Evolutionary conservation across 2,329 filamentous ascomycete species (phyloP).

Genomic region (Dothidotthia symphoricarpi): DNA sequence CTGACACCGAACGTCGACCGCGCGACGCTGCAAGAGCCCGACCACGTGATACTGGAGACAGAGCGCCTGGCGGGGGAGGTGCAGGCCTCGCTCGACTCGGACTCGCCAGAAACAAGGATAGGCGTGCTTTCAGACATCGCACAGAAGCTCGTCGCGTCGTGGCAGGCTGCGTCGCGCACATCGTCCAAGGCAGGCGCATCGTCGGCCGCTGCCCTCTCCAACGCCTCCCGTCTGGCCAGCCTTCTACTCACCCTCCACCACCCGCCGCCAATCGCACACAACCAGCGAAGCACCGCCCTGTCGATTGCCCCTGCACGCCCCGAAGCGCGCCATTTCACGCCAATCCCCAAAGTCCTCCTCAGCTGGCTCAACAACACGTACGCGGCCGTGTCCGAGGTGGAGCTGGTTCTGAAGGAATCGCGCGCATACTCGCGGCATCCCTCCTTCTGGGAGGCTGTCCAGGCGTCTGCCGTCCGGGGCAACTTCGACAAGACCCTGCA

Average conservation of each 20-base stretch:
- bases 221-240: constrained; percentile 75
- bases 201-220: constrained; percentile 59
- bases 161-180: constrained; percentile 54
- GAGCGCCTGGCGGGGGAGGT: constrained; percentile 62
- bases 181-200: constrained; percentile 11
- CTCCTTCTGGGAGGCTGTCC: constrained; percentile 84
- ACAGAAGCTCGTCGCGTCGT: constrained; percentile 31
- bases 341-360: constrained; percentile 75
- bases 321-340: constrained; percentile 34
- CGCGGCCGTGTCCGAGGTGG: constrained; percentile 65
- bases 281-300: constrained; percentile 24
- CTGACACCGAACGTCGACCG: constrained; percentile 58
- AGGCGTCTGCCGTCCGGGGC: constrained; percentile 67
- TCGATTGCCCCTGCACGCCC: constrained; percentile 26
- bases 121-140: constrained; percentile 28
- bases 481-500: constrained; percentile 65
- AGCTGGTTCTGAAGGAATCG: constrained; percentile 60
- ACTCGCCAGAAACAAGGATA: constrained; percentile 30
- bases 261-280: constrained; percentile 38
- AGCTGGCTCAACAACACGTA: constrained; percentile 80
- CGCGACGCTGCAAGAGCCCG: constrained; percentile 65
- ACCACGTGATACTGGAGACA: constrained; percentile 70
- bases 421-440: constrained; percentile 74
- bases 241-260: constrained; percentile 77
- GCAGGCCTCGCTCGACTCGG: constrained; percentile 33